Evolutionary conservation across 305 asterid genomes (phyloP).

Genomic region (Fraxinus angustifolia): DNA sequence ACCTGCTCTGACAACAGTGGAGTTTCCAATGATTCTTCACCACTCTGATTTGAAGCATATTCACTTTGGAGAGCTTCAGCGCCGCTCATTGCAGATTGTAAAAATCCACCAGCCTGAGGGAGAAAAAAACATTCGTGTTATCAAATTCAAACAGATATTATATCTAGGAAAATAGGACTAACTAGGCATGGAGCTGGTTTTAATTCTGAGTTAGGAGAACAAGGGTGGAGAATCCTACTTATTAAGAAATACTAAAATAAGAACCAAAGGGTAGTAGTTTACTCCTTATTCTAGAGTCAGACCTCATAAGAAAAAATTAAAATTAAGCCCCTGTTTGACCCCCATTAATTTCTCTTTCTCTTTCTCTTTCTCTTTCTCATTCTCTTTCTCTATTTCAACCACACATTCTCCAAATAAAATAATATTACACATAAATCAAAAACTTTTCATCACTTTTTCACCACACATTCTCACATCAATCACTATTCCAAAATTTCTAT

Average conservation of each 20-base stretch:
- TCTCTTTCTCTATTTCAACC: too few relatives aligned
- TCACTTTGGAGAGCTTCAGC: constrained; percentile 83
- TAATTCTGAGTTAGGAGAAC: background rate
- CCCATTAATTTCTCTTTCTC: too few relatives aligned
- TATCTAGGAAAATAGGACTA: background rate
- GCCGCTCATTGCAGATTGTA: constrained; percentile 69
- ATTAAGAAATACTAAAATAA: background rate
- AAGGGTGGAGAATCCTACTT: background rate
- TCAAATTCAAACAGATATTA: background rate
- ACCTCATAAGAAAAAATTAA: background rate
- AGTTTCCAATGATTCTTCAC: constrained; percentile 86
- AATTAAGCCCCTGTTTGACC: too few relatives aligned
- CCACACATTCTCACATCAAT: too few relatives aligned
- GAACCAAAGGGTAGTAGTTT: background rate
- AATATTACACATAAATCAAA: too few relatives aligned
- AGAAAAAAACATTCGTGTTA: constrained; percentile 6
- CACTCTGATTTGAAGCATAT: constrained; percentile 58
- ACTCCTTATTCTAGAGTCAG: background rate
- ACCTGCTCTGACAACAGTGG: constrained; percentile 81
- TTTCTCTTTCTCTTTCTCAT: too few relatives aligned
- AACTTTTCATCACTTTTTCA: too few relatives aligned
- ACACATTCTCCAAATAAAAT: too few relatives aligned
- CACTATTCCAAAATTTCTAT: too few relatives aligned
- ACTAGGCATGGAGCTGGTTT: background rate
- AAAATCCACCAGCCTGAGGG: constrained; percentile 83